Evolutionary conservation across 345 rosid species (phyloP).

Genomic region (Eucalyptus decipiens): DNA sequence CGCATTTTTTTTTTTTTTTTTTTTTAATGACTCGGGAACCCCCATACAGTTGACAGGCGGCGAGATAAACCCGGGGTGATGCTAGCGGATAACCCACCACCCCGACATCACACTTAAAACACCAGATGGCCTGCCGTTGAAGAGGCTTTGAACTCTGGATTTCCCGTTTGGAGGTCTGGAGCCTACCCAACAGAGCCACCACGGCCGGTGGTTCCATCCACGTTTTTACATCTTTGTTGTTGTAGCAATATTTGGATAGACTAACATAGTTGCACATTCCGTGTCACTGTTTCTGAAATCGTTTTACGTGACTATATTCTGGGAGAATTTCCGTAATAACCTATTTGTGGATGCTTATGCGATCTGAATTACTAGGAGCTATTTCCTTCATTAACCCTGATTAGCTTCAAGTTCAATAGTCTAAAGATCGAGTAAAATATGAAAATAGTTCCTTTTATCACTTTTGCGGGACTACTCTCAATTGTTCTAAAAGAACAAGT

Average conservation of each 20-base stretch:
- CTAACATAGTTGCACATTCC: neutral
- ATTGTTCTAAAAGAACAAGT: too few relatives aligned
- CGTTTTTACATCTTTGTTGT: neutral
- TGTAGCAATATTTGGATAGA: neutral
- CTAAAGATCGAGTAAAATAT: neutral
- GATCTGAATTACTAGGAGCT: neutral
- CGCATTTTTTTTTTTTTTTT: too few relatives aligned
- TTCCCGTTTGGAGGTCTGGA: too few relatives aligned
- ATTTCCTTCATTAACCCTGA: neutral
- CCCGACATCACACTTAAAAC: too few relatives aligned
- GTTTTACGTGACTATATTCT: neutral
- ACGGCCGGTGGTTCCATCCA: neutral
- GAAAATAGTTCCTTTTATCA: neutral
- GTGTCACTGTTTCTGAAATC: neutral
- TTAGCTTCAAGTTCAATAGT: neutral
- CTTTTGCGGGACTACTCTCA: neutral
- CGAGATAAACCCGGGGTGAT: too few relatives aligned
- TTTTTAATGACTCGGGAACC: too few relatives aligned
- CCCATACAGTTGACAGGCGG: too few relatives aligned
- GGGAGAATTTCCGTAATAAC: neutral
- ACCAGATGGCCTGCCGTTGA: too few relatives aligned
- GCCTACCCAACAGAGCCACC: too few relatives aligned
- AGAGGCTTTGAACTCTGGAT: too few relatives aligned
- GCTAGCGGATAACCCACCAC: too few relatives aligned
- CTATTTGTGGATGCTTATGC: neutral